Evolutionary conservation across 208 protist species (phyloP).

Genomic region (Spironucleus salmonicida): DNA sequence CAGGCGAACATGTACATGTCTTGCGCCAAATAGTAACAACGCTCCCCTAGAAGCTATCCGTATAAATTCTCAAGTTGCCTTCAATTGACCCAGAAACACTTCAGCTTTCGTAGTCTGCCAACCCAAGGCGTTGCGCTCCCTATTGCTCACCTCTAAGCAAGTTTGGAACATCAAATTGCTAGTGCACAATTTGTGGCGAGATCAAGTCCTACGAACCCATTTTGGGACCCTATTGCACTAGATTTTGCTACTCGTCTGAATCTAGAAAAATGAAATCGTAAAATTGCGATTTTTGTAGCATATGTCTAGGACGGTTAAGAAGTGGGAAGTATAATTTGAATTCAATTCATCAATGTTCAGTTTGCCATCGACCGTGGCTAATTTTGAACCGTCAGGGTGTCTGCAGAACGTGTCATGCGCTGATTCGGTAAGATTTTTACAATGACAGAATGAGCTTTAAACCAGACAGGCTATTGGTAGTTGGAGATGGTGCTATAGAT

Average conservation of each 20-base stretch:
- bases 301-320: conserved; percentile 20
- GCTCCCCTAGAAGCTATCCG: background rate
- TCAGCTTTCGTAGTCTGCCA: background rate
- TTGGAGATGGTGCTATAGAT: conserved; percentile 8
- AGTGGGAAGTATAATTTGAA: conserved; percentile 24
- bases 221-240: background rate
- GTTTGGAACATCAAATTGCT: conserved; percentile 5
- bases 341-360: conserved; percentile 19
- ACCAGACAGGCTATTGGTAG: background rate
- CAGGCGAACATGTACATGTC: background rate
- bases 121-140: background rate
- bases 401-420: conserved; percentile 14
- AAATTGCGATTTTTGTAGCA: conserved; percentile 14
- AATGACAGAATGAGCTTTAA: background rate
- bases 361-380: conserved; percentile 27
- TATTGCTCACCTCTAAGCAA: conserved; percentile 15
- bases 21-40: background rate
- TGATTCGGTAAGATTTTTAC: background rate
- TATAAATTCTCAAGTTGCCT: conserved; percentile 6
- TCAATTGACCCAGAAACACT: background rate
- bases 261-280: background rate
- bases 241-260: conserved; percentile 24
- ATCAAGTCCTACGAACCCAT: background rate
- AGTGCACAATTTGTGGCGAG: conserved; percentile 4
- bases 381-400: conserved; percentile 21